phyloP scores from a whole-genome alignment of 495 filamentous ascomycete genomes.

The Aspergillus indologenus region DNA sequence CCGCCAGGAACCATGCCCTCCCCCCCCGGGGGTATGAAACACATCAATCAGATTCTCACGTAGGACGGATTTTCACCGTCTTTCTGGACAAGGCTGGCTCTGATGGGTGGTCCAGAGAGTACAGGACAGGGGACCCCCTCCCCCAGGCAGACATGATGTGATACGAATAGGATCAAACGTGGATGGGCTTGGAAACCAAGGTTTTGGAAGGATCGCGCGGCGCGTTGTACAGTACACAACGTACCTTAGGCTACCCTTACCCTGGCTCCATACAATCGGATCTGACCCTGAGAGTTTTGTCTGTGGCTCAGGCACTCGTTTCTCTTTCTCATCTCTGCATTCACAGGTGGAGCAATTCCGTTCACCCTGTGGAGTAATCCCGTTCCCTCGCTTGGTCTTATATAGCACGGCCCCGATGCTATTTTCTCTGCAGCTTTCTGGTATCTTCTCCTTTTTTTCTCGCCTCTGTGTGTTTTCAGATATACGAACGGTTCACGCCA shows the following conservation, averaged over 20 bases:
- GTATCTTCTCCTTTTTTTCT: background rate
- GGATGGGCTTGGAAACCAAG: background rate
- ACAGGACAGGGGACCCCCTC: too few relatives aligned
- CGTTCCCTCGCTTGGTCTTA: background rate
- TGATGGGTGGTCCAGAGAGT: background rate
- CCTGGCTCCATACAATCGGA: background rate
- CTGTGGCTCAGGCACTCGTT: slow-evolving; percentile 5
- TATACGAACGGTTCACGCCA: background rate
- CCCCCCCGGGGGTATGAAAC: background rate
- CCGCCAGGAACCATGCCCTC: background rate
- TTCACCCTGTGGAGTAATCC: background rate
- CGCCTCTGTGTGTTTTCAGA: background rate
- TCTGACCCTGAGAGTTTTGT: background rate
- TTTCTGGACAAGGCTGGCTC: too few relatives aligned
- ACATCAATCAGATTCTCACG: slow-evolving; percentile 6
- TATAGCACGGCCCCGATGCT: background rate
- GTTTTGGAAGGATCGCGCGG: slow-evolving; percentile 1
- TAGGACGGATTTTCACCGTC: slow-evolving; percentile 7
- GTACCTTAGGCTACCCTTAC: background rate
- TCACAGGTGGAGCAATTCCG: background rate
- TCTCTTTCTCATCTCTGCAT: background rate
- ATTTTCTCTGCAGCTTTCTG: background rate
- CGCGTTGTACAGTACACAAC: background rate
- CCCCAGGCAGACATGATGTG: background rate
- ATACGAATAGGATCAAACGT: background rate